phyloP scores from a whole-genome alignment of 305 asterid genomes.

The Fraxinus albicans region DNA sequence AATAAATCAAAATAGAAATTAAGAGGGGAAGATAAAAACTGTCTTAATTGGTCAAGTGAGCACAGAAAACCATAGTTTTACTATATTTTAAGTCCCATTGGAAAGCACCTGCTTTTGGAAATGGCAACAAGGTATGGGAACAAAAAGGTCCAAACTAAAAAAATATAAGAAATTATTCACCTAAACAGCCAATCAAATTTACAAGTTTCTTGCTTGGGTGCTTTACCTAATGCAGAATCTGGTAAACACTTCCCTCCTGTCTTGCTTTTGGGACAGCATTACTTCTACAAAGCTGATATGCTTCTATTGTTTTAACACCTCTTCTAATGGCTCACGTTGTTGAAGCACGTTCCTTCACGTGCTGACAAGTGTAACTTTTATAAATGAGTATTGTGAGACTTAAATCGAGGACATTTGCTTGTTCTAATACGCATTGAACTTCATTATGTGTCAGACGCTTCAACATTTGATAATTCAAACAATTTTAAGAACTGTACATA shows the following conservation, averaged over 20 bases:
- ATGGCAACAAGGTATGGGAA: conserved; percentile 3
- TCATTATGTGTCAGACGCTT: background rate
- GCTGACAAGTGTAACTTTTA: background rate
- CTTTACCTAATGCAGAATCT: background rate
- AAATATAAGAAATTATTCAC: background rate
- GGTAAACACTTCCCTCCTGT: background rate
- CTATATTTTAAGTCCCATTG: background rate
- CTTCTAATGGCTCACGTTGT: background rate
- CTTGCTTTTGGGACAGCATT: background rate
- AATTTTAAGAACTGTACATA: background rate
- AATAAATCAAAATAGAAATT: background rate
- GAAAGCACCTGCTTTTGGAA: conserved; percentile 2
- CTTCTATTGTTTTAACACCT: background rate
- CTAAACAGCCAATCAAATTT: background rate
- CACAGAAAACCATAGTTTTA: background rate
- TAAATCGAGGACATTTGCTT: background rate
- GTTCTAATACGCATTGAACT: background rate
- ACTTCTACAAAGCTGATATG: background rate
- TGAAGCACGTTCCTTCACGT: background rate
- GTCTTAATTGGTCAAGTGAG: background rate
- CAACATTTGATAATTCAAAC: background rate
- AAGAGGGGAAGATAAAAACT: background rate
- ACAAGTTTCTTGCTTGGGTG: background rate
- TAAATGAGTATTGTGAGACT: background rate
- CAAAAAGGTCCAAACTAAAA: background rate